Evolutionary conservation across 768 basidiomycete genomes (phyloP).

Genomic region (Russula abietina): DNA sequence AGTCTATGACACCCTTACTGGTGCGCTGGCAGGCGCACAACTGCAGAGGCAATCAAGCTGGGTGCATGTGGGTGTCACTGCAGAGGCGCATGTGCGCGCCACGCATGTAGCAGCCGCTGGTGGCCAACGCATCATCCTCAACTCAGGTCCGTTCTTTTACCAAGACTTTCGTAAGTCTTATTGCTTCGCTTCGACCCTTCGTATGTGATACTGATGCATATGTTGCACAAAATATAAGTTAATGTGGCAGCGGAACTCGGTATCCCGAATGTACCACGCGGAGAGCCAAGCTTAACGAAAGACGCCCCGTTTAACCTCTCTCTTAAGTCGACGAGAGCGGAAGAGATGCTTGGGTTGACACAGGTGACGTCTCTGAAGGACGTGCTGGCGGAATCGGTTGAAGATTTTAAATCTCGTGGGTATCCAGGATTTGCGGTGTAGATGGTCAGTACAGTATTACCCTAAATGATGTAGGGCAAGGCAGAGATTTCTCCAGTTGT

Average conservation of each 20-base stretch:
- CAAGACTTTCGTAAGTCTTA: slow-evolving; percentile 8
- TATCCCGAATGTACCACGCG: slow-evolving; percentile 6
- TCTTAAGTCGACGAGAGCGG: slow-evolving; percentile 3
- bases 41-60: slow-evolving; percentile 1
- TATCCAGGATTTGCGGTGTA: slow-evolving; percentile 11
- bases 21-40: neutral
- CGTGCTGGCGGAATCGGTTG: slow-evolving; percentile 2
- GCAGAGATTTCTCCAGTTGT: neutral
- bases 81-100: slow-evolving; percentile 16
- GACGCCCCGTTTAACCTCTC: neutral
- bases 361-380: slow-evolving; percentile 1
- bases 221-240: neutral
- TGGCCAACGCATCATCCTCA: slow-evolving; percentile 16
- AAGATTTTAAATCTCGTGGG: slow-evolving; percentile 15
- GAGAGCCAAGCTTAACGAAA: slow-evolving; percentile 11
- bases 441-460: neutral
- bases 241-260: slow-evolving; percentile 12
- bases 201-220: neutral
- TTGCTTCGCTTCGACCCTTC: too few species aligned
- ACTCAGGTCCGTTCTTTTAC: slow-evolving; percentile 6
- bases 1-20: slow-evolving; percentile 13
- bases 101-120: neutral
- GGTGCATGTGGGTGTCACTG: slow-evolving; percentile 3
- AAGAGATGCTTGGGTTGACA: slow-evolving; percentile 10
- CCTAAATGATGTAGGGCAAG: neutral